Evolutionary conservation across 169 alveolate genomes (phyloP).

Genomic region (Eimeria nieschulzi): DNA sequence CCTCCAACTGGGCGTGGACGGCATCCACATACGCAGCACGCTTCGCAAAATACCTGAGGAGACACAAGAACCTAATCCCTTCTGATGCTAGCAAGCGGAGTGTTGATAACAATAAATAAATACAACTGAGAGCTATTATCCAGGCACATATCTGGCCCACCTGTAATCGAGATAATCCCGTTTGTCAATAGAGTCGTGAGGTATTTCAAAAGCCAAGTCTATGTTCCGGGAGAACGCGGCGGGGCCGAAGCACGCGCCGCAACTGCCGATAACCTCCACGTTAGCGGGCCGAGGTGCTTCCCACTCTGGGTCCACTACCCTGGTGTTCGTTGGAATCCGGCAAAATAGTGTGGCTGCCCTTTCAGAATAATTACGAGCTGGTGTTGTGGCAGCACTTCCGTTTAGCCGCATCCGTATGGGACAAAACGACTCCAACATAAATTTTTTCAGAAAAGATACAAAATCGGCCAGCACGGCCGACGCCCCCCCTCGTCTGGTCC

Average conservation of each 20-base stretch:
- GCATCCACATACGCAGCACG: constrained; percentile 60
- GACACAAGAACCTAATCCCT: neutral
- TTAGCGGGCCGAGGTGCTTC: constrained; percentile 4
- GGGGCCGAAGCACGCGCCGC: constrained; percentile 45
- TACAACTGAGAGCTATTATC: too few relatives aligned
- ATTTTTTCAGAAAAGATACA: neutral
- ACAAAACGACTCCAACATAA: neutral
- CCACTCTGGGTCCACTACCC: constrained; percentile 9
- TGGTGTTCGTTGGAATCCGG: constrained; percentile 37
- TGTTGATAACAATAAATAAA: too few relatives aligned
- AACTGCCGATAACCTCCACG: constrained; percentile 54
- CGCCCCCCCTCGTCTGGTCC: neutral
- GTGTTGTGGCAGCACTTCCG: neutral
- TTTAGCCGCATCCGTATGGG: neutral
- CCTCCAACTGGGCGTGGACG: constrained; percentile 41
- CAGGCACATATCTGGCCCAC: constrained; percentile 4
- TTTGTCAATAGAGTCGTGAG: constrained; percentile 16
- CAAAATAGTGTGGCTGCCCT: constrained; percentile 9
- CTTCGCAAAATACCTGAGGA: constrained; percentile 49
- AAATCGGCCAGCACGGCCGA: constrained; percentile 14
- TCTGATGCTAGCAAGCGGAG: too few relatives aligned
- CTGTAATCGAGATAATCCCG: constrained; percentile 54
- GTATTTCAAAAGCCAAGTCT: constrained; percentile 51
- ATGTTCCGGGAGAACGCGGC: constrained; percentile 32
- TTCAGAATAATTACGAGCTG: neutral